Percentiles rank a stretch among this genome's conserved stretches.
phyloP scores from a whole-genome alignment of 1,139 yeast genomes.

The Debaryomyces nepalensis region DNA sequence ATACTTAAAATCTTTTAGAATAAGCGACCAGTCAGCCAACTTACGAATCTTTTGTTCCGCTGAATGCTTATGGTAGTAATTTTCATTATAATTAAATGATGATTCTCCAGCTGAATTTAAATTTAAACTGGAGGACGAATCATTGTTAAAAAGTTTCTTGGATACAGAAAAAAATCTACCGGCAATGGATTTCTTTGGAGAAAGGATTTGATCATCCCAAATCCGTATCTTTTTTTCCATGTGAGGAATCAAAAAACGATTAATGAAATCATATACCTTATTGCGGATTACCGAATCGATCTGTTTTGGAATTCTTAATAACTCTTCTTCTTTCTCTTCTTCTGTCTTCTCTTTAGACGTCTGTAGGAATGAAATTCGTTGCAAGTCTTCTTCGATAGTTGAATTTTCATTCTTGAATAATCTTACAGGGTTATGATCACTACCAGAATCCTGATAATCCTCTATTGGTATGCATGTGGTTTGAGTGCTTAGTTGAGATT shows the following conservation, averaged over 20 bases:
- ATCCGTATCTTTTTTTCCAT: constrained; percentile 73
- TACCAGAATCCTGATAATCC: constrained; percentile 5
- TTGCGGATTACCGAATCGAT: constrained; percentile 46
- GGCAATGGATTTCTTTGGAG: constrained; percentile 72
- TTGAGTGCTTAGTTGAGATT: constrained; percentile 29
- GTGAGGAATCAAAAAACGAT: constrained; percentile 67
- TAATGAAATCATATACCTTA: constrained; percentile 57
- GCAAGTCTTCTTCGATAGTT: constrained; percentile 61
- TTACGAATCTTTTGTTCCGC: constrained; percentile 80
- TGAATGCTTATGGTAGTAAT: constrained; percentile 61
- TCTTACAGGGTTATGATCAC: constrained; percentile 18
- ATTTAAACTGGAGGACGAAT: constrained; percentile 12
- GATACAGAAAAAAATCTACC: constrained; percentile 76
- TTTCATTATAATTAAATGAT: constrained; percentile 48
- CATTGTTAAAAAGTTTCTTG: constrained; percentile 54
- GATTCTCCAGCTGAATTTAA: constrained; percentile 18
- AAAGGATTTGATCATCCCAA: constrained; percentile 80
- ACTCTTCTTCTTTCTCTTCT: constrained; percentile 14
- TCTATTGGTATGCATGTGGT: constrained; percentile 37
- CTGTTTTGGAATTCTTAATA: constrained; percentile 35
- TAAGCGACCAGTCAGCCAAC: constrained; percentile 90
- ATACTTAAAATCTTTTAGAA: constrained; percentile 83
- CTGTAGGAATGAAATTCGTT: constrained; percentile 38
- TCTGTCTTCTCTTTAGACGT: constrained; percentile 15
- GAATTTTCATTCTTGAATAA: constrained; percentile 40